Base-by-base conservation (phyloP, 176 grass and related monocot genomes). In the Oryza meridionalis region DNA sequence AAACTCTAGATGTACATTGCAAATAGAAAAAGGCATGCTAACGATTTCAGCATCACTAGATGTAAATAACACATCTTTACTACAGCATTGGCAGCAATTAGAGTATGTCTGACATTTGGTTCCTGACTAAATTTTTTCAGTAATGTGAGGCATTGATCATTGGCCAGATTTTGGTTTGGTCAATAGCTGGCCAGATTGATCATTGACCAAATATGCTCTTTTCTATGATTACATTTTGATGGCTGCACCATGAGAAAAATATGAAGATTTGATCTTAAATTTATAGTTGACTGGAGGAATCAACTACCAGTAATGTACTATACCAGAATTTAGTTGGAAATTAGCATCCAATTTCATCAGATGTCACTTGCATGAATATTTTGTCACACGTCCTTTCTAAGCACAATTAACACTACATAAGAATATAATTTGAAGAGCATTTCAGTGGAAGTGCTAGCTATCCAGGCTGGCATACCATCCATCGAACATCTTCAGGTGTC, bases 401-500 rank as follows among this genome's bases (percentile, higher is more conserved):
- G 64, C 65, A 69, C n/a, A 72, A 51, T 3, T 11, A 14, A 43
- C 42, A 59, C n/a, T 50, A 59, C 13, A 59, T 64, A 43, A 22
- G 22, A 77, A 53, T 17, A 67, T 33, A 70, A 80, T 76, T 67
- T 77, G 67, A 91, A 84, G 14, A 76, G 44, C 26, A 75, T 29
- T 69, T 50, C 37, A 77, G 77, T 55, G 16, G 32, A 15, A 81
- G 73, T 80, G 66, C 38, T 81, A 31, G 66, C 16, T 69, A 35
- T 31, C 16, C 14, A 79, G 49, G 82, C 71, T 47, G 22, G 81
- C 89, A 92, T 87, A 98, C 96, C 96, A 98, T 98, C 88, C 89
- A 95, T 45, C 91, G 93, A 76, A 95, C 89, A 69, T 98, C 96
- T 85, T 95, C 96, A 85, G 93, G 82, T 72, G 91, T 90, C 93